Conservation (phyloP, 2,329 filamentous ascomycete genomes). For the Phaeosphaeria sp. region DNA sequence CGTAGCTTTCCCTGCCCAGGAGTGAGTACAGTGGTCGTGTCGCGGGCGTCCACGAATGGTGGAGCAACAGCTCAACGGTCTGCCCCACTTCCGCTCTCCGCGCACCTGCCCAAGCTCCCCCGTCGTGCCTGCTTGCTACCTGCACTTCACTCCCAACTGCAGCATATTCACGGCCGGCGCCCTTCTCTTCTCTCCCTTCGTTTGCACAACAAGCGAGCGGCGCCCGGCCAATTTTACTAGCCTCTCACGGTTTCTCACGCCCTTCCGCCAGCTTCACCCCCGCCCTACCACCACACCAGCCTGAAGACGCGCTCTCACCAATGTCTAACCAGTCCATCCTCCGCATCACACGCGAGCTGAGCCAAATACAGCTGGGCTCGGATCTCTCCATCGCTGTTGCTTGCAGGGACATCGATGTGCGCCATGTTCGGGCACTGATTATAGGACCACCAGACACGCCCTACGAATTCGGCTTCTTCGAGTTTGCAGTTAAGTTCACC, state of each 20-base stretch:
- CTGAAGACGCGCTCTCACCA: constrained; percentile 8
- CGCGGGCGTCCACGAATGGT: neutral
- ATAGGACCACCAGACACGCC: constrained; percentile 93
- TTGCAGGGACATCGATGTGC: constrained; percentile 86
- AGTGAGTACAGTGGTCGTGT: neutral
- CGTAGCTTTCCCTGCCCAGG: neutral
- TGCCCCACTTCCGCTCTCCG: constrained; percentile 1
- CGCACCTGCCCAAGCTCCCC: constrained; percentile 9
- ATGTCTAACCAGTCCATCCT: constrained; percentile 89
- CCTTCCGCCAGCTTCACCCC: neutral
- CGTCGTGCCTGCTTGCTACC: neutral
- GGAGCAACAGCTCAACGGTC: neutral
- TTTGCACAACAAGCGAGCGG: neutral
- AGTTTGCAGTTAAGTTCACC: constrained; percentile 82
- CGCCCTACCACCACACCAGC: constrained; percentile 1
- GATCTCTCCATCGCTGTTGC: constrained; percentile 90
- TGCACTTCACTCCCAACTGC: constrained; percentile 6
- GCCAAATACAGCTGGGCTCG: constrained; percentile 80
- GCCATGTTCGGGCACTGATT: constrained; percentile 85
- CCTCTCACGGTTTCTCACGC: neutral
- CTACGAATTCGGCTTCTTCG: constrained; percentile 97
- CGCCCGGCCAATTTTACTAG: neutral
- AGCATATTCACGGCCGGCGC: constrained; percentile 6
- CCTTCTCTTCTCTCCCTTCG: constrained; percentile 2
- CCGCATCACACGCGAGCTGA: constrained; percentile 86